Percentiles rank a stretch among this genome's conserved stretches.
Evolutionary conservation across 1,284 basidiomycete species (phyloP).

Genomic region (Xanthoconium separans): DNA sequence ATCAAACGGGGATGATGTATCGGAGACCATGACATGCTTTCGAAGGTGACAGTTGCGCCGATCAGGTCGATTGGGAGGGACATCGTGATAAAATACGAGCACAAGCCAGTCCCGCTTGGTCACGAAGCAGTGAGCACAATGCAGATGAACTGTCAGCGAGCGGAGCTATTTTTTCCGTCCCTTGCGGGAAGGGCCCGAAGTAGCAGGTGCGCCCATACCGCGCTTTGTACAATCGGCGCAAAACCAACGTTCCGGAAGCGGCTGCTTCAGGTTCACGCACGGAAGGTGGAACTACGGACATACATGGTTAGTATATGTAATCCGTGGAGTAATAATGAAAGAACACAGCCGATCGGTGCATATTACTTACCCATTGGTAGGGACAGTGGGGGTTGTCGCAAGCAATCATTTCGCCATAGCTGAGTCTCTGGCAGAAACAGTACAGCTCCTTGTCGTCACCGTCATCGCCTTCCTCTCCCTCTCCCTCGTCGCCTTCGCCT

Average conservation of each 20-base stretch:
- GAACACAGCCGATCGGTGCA: conserved; percentile 1
- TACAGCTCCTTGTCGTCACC: conserved; percentile 58
- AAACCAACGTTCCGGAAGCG: conserved; percentile 61
- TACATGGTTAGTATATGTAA: conserved; percentile 14
- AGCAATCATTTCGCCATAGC: conserved; percentile 72
- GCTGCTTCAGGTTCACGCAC: conserved; percentile 58
- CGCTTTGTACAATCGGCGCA: conserved; percentile 50
- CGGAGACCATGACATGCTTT: not conserved
- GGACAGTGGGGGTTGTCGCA: conserved; percentile 66
- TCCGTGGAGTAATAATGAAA: conserved; percentile 2
- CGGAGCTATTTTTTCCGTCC: conserved; percentile 40
- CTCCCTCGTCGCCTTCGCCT: conserved; percentile 46
- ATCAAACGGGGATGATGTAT: not conserved
- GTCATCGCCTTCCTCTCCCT: conserved; percentile 46
- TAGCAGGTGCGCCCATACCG: conserved; percentile 32
- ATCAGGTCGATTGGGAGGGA: not conserved
- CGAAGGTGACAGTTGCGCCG: not conserved
- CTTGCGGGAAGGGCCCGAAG: conserved; percentile 34
- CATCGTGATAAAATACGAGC: not conserved
- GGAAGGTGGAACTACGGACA: conserved; percentile 55
- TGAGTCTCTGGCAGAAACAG: conserved; percentile 65
- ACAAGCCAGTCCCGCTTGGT: not conserved
- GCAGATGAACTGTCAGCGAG: not conserved
- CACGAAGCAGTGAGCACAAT: not conserved
- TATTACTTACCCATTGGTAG: conserved; percentile 69